Percentiles rank a stretch among this genome's conserved stretches.
Evolutionary conservation across 164 flowering plant genomes (phyloP).

Genomic region (Hamamelis virginiana): DNA sequence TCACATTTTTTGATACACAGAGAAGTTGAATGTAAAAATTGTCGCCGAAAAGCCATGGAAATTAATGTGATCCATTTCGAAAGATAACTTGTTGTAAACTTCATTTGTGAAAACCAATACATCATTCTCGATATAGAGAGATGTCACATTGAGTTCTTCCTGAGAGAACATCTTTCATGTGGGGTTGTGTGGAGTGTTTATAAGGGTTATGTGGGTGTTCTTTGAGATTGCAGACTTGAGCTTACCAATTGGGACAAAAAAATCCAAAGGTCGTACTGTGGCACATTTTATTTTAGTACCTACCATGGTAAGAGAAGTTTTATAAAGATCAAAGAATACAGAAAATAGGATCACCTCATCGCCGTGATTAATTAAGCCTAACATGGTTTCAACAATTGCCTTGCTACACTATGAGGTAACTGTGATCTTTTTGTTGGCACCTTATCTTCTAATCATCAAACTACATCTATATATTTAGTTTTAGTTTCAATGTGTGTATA

Average conservation of each 20-base stretch:
- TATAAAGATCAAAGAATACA: slow-evolving; percentile 90
- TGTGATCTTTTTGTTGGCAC: too few species aligned
- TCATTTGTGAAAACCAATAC: slow-evolving; percentile 79
- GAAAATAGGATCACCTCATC: slow-evolving; percentile 92
- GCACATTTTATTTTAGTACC: slow-evolving; percentile 70
- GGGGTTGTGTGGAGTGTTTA: slow-evolving; percentile 93
- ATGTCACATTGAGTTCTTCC: slow-evolving; percentile 67
- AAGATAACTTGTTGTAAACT: slow-evolving; percentile 86
- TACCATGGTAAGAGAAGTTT: slow-evolving; percentile 92
- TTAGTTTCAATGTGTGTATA: too few species aligned
- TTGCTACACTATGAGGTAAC: slow-evolving; percentile 95
- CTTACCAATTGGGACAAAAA: slow-evolving; percentile 72
- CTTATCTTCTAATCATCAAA: too few species aligned
- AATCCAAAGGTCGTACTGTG: slow-evolving; percentile 77
- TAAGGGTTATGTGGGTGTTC: slow-evolving; percentile 71
- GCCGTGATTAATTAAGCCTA: slow-evolving; percentile 87
- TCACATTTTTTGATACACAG: too few species aligned
- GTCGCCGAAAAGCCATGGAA: slow-evolving; percentile 85
- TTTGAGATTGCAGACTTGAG: slow-evolving; percentile 60
- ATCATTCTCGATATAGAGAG: slow-evolving; percentile 81
- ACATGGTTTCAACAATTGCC: slow-evolving; percentile 89
- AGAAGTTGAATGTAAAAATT: too few species aligned
- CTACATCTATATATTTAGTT: too few species aligned
- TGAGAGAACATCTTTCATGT: slow-evolving; percentile 86
- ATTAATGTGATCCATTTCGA: slow-evolving; percentile 93